Evolutionary conservation across 164 flowering plant species (phyloP), one percentile per base, ranked within the genome.

Genomic region (Vitis riparia): DNA sequence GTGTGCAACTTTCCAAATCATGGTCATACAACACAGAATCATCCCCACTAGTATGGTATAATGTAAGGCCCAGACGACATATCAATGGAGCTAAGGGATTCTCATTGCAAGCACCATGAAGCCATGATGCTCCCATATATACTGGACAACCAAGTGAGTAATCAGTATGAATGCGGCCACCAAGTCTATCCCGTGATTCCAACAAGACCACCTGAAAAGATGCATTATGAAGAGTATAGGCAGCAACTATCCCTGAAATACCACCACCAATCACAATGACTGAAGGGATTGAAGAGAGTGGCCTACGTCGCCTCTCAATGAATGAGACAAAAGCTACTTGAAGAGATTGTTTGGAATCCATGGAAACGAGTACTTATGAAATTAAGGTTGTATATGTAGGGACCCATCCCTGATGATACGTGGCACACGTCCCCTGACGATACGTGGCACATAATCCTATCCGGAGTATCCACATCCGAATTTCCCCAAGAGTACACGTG

Each of bases 121-220:
- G 71, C 98, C 98, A 94, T 74, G 98, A 91, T 37, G 98, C 98
- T 23, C 98, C 98, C 96, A 94, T 84, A 66, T 94, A 97, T 8
- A 94, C 87, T 1, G 98, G 97, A 75, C 82, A 90, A 51, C 97
- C 98, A 81, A 94, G 88, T 72, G 97, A 88, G 78, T 91, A 88
- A 78, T 94, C 96, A 47, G 98, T 91, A 73, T 87, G 89, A 63
- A 94, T 85, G 11, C 98, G 90, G 4, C 98, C 98, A 71, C 98
- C 97, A 78, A 94, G 79, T 76, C 98, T 81, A 73, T 89, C 88
- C 16, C 97, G 86, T 29, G 98, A 94, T 74, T 94, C 98, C 80
- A 94, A 79, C 72, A 94, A 71, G 47, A 84, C 30, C 52, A 90
- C 98, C 93, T 92, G 80, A 67, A 83, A 89, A 48, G 90, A 89